Evolutionary conservation across 768 basidiomycete genomes (phyloP).

Genomic region (Hericium rajendrae): DNA sequence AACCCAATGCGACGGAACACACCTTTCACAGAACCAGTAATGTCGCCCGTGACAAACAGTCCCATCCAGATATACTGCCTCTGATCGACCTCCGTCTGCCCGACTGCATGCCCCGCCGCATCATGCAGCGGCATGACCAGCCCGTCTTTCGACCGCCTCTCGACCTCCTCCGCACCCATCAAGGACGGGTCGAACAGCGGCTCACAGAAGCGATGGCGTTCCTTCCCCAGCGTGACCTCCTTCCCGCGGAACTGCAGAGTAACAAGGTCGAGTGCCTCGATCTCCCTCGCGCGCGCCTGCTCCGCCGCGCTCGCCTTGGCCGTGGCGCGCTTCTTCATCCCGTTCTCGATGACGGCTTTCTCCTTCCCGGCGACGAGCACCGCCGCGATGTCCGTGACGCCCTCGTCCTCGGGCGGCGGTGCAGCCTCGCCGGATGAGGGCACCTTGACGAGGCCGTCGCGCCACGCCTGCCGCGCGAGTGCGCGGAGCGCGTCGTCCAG

Average conservation of each 20-base stretch:
- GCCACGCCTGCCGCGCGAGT: conserved; percentile 55
- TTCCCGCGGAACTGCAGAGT: conserved; percentile 63
- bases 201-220: conserved; percentile 86
- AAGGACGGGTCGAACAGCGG: conserved; percentile 73
- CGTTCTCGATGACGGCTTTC: conserved; percentile 78
- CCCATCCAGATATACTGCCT: conserved; percentile 71
- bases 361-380: conserved; percentile 88
- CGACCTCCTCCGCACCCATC: conserved; percentile 22
- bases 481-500: conserved; percentile 41
- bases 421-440: conserved; percentile 54
- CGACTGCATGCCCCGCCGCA: conserved; percentile 54
- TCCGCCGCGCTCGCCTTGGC: conserved; percentile 70
- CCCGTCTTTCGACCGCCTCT: conserved; percentile 16
- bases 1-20: conserved; percentile 6
- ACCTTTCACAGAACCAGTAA: conserved; percentile 69
- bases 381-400: conserved; percentile 83
- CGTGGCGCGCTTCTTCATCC: conserved; percentile 67
- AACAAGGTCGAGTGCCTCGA: conserved; percentile 77
- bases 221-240: conserved; percentile 72
- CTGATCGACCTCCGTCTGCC: conserved; percentile 50
- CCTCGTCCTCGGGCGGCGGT: conserved; percentile 60
- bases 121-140: conserved; percentile 47
- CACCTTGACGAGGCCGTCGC: conserved; percentile 59
- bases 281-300: conserved; percentile 71
- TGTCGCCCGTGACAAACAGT: conserved; percentile 71